Base-by-base conservation (phyloP, 2,329 filamentous ascomycete genomes). In the Plectosphaerella cucumerina region DNA sequence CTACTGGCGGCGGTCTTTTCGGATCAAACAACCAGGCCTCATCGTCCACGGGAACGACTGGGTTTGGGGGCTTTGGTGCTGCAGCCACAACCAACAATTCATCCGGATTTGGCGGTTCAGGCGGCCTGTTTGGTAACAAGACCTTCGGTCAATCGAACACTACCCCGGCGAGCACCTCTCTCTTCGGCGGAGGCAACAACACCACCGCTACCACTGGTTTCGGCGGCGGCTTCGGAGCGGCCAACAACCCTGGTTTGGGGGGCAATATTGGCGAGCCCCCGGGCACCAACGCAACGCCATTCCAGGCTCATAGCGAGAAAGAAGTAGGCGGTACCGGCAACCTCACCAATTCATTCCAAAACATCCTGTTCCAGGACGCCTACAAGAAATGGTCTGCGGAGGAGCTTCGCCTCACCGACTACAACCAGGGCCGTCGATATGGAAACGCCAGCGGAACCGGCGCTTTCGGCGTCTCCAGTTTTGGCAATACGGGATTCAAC, bases 351-450 rank as follows among this genome's bases (percentile, higher is more conserved):
- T 78, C 86, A 4, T 95, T 87, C 67, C 89, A 94, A 68, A 93
- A 85, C 59, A 83, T 95, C 51, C 74, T 86, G 20, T 91, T 93
- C 66, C 86, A 88, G 70, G 84, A 86, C 21, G 81, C 87, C 1
- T 95, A 93, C 73, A 86, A 85, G 67, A 95, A 94, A 66, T 97
- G 87, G 75, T 97, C 93, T 10, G 82, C 89, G n/a, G 94, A 89
- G 61, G 87, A 94, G 67, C 71, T 94, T 49, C 80, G 89, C 62
- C 70, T 96, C 54, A 90, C 84, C 44, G 94, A 99, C 69, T 99
- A 99, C 66, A 82, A 86, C 53, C 88, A 92, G 68, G 92, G 92
- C 47, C 85, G 92, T 53, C 86, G 87, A 49, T 90, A 82, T 65
- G 94, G 92, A 33, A 96, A 93, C 68, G 80, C 81, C 41, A 90